Conservation (phyloP, 768 basidiomycete species). For the Baorangia bicolor region DNA sequence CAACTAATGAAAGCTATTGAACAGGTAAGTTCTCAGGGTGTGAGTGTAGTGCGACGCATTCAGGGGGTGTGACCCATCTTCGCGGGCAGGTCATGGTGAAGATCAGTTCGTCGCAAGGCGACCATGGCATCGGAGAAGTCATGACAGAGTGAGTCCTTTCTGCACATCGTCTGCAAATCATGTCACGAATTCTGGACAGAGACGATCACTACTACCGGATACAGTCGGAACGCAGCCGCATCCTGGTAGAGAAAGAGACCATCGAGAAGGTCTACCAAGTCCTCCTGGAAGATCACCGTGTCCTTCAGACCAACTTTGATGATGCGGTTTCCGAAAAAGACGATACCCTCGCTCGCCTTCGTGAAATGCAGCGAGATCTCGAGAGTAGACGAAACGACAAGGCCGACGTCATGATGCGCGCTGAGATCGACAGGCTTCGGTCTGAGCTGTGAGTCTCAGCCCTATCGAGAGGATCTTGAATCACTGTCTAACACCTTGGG, state of each 20-base stretch:
- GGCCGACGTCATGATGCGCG: constrained; percentile 71
- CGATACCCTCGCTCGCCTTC: constrained; percentile 63
- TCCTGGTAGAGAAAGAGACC: constrained; percentile 82
- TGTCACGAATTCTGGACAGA: constrained; percentile 38
- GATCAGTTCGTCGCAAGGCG: constrained; percentile 52
- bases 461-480: background rate
- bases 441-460: constrained; percentile 71
- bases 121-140: constrained; percentile 49
- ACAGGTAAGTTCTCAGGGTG: constrained; percentile 53
- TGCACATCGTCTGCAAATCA: constrained; percentile 3
- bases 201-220: constrained; percentile 89
- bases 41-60: background rate
- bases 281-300: constrained; percentile 72
- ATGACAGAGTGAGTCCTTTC: constrained; percentile 74
- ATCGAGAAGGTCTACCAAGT: constrained; percentile 78
- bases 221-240: constrained; percentile 75
- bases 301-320: constrained; percentile 73
- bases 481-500: constrained; percentile 28
- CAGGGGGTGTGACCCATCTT: background rate
- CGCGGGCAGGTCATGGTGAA: constrained; percentile 68
- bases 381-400: constrained; percentile 66
- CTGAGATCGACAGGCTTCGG: constrained; percentile 80
- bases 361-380: constrained; percentile 55
- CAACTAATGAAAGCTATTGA: constrained; percentile 92
- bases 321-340: constrained; percentile 78